These are phyloP conservation scores for Salix viminalis DNA, from an alignment of 345 rosid genomes.

Conservation along the genomic window DNA sequence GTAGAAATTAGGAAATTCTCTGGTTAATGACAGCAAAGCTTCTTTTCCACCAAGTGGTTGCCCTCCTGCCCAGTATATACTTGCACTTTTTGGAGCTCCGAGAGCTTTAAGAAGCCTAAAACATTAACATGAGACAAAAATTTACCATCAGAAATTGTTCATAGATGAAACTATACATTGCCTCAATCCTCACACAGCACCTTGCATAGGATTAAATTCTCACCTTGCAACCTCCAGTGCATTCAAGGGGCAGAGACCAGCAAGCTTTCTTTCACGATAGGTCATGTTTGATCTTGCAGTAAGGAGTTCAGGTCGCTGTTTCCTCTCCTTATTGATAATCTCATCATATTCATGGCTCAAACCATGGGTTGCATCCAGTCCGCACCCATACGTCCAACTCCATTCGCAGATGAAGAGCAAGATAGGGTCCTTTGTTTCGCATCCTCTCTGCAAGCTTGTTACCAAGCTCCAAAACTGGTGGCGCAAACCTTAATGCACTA, in stretches of 20 bases:
- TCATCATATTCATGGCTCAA: slow-evolving; percentile 67
- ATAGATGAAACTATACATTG: background rate
- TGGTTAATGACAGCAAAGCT: slow-evolving; percentile 61
- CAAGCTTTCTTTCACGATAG: slow-evolving; percentile 67
- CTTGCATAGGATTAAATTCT: slow-evolving; percentile 1
- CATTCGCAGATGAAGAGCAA: slow-evolving; percentile 83
- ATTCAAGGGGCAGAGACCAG: slow-evolving; percentile 90
- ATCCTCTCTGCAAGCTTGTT: slow-evolving; percentile 76
- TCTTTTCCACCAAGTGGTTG: slow-evolving; percentile 79
- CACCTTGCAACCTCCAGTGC: slow-evolving; percentile 86
- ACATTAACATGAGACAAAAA: background rate
- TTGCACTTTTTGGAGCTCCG: slow-evolving; percentile 65
- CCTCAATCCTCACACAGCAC: background rate
- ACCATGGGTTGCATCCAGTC: slow-evolving; percentile 93
- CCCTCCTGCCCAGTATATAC: slow-evolving; percentile 96
- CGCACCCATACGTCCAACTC: slow-evolving; percentile 98
- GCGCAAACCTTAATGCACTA: slow-evolving; percentile 70
- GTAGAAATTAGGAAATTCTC: slow-evolving; percentile 67
- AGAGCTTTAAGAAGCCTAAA: slow-evolving; percentile 90
- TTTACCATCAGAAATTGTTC: background rate
- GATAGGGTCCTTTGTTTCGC: slow-evolving; percentile 77
- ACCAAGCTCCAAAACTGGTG: slow-evolving; percentile 65
- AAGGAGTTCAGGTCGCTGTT: slow-evolving; percentile 77
- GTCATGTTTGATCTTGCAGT: slow-evolving; percentile 84
- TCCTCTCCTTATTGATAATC: slow-evolving; percentile 63